Evolutionary conservation across 1,139 yeast species (phyloP), one percentile per base, ranked within the genome.

Genomic region (Candida tropicalis): DNA sequence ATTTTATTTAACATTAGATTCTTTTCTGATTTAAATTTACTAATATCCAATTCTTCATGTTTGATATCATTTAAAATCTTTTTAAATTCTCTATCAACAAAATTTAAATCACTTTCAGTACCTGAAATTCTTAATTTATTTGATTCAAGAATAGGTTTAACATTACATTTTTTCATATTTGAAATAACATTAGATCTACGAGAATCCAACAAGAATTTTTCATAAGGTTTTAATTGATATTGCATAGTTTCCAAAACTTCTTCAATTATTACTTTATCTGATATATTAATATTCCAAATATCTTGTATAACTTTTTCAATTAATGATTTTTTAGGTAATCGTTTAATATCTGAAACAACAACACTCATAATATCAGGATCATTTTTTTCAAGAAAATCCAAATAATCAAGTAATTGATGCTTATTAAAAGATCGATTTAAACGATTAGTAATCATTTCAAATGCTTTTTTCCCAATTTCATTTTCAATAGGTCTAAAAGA

Each of bases 151-250:
- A 36, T 17, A 1, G 22, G 33, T 12, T 35, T 40, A 3, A 43
- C 34, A 12, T 44, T 37, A 13, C 27, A 32, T n/a, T 26, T 27
- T 20, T 36, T 23, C 24, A 40, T 33, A 25, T 38, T 35, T 13
- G 25, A 25, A 3, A 43, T 16, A 9, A 42, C 12, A 9, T 13
- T 16, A 1, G 50, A 42, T 28, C 42, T 35, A 13, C 22, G 25
- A 7, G 42, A 38, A 4, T 38, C 40, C 4, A 81, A 53, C 18
- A 81, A 59, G 48, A 79, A 79, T 44, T 78, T 53, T 38, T 81
- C 82, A 16, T 73, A 31, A 10, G 41, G 43, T 23, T 25, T 40
- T 13, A 47, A 29, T n/a, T n/a, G 26, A 12, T 42, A n/a, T 15
- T 26, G 26, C 17, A 35, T 22, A 5, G 16, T 73, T 5, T 65